These are phyloP conservation scores for Rhododendron molle DNA, from an alignment of 148 eudicot genomes.

Conservation along the genomic window DNA sequence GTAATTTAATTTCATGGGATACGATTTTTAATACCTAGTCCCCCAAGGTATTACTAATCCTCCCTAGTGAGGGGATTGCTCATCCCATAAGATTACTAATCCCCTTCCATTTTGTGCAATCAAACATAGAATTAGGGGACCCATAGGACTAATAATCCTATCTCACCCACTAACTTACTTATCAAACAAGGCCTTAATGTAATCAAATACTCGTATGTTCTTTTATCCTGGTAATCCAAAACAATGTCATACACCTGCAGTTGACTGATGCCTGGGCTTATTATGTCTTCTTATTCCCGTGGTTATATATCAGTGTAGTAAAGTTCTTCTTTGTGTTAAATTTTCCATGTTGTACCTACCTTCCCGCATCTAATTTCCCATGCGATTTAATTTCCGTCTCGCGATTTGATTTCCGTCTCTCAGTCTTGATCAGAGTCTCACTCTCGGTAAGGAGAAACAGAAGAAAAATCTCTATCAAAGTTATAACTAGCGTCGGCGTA, in stretches of 20 bases:
- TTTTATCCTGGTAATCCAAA: not conserved
- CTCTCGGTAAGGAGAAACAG: not conserved
- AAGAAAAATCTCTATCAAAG: not conserved
- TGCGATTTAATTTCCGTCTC: not conserved
- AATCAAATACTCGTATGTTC: not conserved
- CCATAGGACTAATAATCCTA: too few species aligned
- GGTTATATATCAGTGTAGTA: not conserved
- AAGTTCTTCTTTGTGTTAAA: not conserved
- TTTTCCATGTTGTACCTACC: not conserved
- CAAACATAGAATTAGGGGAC: too few species aligned
- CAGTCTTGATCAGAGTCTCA: not conserved
- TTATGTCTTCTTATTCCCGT: not conserved
- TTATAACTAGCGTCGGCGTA: not conserved
- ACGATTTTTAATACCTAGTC: too few species aligned
- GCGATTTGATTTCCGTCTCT: not conserved
- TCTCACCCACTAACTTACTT: too few species aligned
- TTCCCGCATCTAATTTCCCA: not conserved
- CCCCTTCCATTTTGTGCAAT: too few species aligned
- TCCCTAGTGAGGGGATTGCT: too few species aligned
- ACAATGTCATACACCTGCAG: not conserved
- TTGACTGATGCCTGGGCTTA: not conserved
- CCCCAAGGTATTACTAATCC: too few species aligned
- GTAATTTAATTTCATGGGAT: too few species aligned
- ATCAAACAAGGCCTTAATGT: too few species aligned
- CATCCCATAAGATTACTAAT: too few species aligned